A percentile compares a stretch with the other conserved stretches of the same genome.
These are phyloP conservation scores for Aspergillus aculeatus DNA, from an alignment of 2,329 filamentous ascomycete genomes.

Conservation along the genomic window DNA sequence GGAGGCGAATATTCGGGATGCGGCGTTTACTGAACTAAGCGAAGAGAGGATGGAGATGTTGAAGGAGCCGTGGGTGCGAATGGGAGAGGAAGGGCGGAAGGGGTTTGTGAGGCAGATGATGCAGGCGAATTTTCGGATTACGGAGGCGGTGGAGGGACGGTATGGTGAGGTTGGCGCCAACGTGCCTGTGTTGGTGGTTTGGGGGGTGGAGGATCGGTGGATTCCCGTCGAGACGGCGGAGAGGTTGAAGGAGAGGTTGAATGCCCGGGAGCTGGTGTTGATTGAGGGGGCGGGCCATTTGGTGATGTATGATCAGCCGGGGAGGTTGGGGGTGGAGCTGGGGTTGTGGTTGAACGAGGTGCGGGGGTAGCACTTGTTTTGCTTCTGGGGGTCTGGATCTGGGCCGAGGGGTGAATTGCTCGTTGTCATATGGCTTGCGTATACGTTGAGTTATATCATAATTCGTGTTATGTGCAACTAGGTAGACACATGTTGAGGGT, in stretches of 20 bases:
- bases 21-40: conserved; percentile 30
- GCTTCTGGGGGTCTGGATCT: too few relatives aligned
- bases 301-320: conserved; percentile 46
- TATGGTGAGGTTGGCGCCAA: conserved; percentile 38
- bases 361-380: too few relatives aligned
- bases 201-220: conserved; percentile 48
- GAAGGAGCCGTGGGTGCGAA: conserved; percentile 36
- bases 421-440: too few relatives aligned
- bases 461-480: too few relatives aligned
- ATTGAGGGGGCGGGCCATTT: conserved; percentile 47
- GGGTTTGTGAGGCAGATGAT: conserved; percentile 44
- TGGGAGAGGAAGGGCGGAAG: conserved; percentile 28
- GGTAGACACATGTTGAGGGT: too few relatives aligned
- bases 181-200: conserved; percentile 45
- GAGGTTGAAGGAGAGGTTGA: conserved; percentile 29
- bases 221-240: conserved; percentile 43
- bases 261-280: conserved; percentile 26
- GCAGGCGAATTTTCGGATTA: conserved; percentile 34
- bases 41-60: conserved; percentile 38
- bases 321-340: conserved; percentile 39
- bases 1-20: conserved; percentile 41
- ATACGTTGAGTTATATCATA: too few relatives aligned
- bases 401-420: too few relatives aligned
- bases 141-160: conserved; percentile 38
- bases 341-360: too few relatives aligned